phyloP scores from a whole-genome alignment of 2,329 filamentous ascomycete genomes.

The Botryotinia globosa region DNA sequence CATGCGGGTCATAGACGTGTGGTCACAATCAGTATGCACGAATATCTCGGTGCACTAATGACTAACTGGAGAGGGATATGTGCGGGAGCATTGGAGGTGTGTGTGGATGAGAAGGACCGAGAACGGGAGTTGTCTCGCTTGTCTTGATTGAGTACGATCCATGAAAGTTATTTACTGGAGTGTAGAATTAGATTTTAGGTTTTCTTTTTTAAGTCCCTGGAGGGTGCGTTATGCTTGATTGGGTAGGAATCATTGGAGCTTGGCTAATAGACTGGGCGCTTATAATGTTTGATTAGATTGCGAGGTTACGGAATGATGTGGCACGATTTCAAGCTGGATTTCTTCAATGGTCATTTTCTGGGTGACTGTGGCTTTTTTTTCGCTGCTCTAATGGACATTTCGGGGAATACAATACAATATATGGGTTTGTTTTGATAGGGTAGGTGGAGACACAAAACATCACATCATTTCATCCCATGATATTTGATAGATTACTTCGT shows the following conservation, averaged over 20 bases:
- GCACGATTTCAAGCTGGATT: neutral
- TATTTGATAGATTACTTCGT: neutral
- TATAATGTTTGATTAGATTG: neutral
- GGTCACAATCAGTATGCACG: neutral
- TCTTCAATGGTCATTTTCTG: neutral
- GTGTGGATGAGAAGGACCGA: conserved; percentile 10
- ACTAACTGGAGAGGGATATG: neutral
- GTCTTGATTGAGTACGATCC: neutral
- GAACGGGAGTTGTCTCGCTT: neutral
- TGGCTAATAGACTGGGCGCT: neutral
- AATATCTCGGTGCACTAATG: neutral
- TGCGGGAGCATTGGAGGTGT: neutral
- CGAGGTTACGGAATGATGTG: neutral
- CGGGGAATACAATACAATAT: neutral
- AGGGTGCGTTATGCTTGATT: neutral
- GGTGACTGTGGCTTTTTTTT: neutral
- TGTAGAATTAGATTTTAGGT: neutral
- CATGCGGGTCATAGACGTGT: neutral
- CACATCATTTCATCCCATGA: neutral
- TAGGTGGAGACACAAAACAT: neutral
- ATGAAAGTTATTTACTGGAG: neutral
- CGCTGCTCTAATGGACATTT: neutral
- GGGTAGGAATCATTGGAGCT: neutral
- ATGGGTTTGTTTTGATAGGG: neutral
- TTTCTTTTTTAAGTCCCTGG: neutral